Percentiles rank a stretch among this genome's conserved stretches.
These are phyloP conservation scores for Malus sylvestris DNA, from an alignment of 306 rosid species.

Conservation along the genomic window DNA sequence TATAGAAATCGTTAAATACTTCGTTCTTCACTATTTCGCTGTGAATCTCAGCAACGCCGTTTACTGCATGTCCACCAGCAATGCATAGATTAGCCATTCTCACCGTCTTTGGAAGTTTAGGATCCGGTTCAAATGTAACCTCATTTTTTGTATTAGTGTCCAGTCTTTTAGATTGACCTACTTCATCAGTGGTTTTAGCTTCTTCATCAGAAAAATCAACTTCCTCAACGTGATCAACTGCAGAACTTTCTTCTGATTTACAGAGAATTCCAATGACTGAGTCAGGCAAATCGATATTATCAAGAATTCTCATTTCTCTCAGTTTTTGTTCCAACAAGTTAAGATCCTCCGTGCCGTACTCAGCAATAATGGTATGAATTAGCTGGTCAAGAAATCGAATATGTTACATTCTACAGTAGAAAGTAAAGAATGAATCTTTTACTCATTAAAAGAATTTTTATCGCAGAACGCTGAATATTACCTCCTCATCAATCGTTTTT, in stretches of 20 bases:
- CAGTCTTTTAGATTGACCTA: constrained; percentile 27
- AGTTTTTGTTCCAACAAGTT: constrained; percentile 54
- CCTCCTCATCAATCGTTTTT: constrained; percentile 90
- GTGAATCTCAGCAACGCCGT: constrained; percentile 97
- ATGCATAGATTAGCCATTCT: constrained; percentile 96
- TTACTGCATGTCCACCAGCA: constrained; percentile 96
- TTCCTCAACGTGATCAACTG: constrained; percentile 20
- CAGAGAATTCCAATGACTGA: constrained; percentile 44
- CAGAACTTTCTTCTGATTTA: constrained; percentile 35
- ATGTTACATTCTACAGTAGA: background rate
- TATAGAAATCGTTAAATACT: constrained; percentile 77
- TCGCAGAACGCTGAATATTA: constrained; percentile 7
- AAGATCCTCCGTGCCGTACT: constrained; percentile 60
- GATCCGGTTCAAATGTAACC: constrained; percentile 48
- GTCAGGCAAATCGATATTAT: constrained; percentile 72
- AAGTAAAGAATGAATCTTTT: background rate
- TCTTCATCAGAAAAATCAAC: constrained; percentile 13
- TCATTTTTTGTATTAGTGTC: constrained; percentile 31
- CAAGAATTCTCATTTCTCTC: constrained; percentile 86
- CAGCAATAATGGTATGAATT: constrained; percentile 53
- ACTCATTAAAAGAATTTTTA: background rate
- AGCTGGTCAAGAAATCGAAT: constrained; percentile 36
- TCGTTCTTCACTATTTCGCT: constrained; percentile 92
- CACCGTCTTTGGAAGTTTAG: constrained; percentile 55
- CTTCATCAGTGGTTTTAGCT: constrained; percentile 23